Evolutionary conservation across 129 eudicot species (phyloP).

Genomic region (Helichrysum umbraculigerum): DNA sequence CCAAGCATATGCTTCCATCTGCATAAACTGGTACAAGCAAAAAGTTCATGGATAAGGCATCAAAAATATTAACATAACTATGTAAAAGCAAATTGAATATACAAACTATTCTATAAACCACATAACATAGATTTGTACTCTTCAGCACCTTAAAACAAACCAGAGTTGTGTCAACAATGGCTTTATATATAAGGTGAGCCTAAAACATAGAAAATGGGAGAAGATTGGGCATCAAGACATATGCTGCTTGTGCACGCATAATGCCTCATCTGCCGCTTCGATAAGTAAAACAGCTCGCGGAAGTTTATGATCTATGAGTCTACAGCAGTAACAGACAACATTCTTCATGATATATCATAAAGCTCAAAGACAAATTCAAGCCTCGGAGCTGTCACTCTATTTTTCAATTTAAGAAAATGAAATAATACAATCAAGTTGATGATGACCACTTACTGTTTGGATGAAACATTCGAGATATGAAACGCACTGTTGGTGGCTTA

Average conservation of each 20-base stretch:
- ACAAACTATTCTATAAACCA: not conserved
- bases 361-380: constrained; percentile 18
- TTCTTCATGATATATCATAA: constrained; percentile 7
- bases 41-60: not conserved
- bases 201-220: not conserved
- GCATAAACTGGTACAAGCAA: constrained; percentile 63
- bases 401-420: not conserved
- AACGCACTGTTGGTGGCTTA: constrained; percentile 81
- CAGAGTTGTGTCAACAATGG: not conserved
- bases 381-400: constrained; percentile 1
- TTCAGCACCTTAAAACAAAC: constrained; percentile 7
- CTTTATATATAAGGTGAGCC: not conserved
- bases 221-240: constrained; percentile 4
- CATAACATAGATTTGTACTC: not conserved
- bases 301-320: not conserved
- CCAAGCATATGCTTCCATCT: constrained; percentile 87
- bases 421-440: not conserved
- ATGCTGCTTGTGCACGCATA: constrained; percentile 6
- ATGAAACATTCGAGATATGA: constrained; percentile 81
- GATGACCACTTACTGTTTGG: constrained; percentile 65
- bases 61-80: constrained; percentile 3
- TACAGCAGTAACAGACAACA: constrained; percentile 11
- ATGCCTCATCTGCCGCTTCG: not conserved
- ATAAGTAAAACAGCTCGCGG: not conserved
- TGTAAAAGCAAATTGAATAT: constrained; percentile 4